Evolutionary conservation across 176 grass and related monocot genomes (phyloP), one percentile per base, ranked within the genome.

Genomic region (Guadua angustifolia): DNA sequence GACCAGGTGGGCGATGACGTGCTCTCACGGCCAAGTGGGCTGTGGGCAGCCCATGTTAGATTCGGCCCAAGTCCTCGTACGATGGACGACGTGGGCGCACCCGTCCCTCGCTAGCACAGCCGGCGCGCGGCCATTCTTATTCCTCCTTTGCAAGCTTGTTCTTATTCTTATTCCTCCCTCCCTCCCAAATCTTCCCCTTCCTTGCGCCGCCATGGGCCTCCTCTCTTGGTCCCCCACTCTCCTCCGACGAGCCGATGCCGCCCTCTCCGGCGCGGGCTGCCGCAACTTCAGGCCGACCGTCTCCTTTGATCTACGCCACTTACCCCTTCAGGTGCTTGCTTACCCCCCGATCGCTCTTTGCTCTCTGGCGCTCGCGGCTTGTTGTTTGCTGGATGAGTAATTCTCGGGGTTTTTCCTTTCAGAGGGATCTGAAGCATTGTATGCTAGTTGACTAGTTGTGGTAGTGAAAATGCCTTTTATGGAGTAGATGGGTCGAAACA

Each of bases 141-240:
- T 17, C 15, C 18, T 21, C 6, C 18, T n/a, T n/a, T n/a, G n/a
- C n/a, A n/a, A n/a, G n/a, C n/a, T n/a, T n/a, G n/a, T n/a, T n/a
- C n/a, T n/a, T n/a, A n/a, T n/a, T n/a, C n/a, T n/a, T n/a, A n/a
- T n/a, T n/a, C n/a, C 15, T 76, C 22, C 55, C 75, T 63, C 40
- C 15, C 75, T 63, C 40, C 15, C 24, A 15, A 22, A 16, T 51
- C 74, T 78, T 80, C 33, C 61, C 6, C 47, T 53, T n/a, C 49
- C 25, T 11, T 9, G 26, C 29, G 89, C 92, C 79, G 71, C 82
- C 50, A 89, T 89, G 87, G 70, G 74, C 80, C 13, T 72, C 49
- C 79, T 94, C 66, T 73, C 79, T 19, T 35, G 66, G 49, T 61
- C 80, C 40, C 59, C 69, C 18, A 3, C 86, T 75, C 89, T 89